Evolutionary conservation across 2,329 filamentous ascomycete species (phyloP), one percentile per base, ranked within the genome.

Genomic region (Aspergillus thermomutatus): DNA sequence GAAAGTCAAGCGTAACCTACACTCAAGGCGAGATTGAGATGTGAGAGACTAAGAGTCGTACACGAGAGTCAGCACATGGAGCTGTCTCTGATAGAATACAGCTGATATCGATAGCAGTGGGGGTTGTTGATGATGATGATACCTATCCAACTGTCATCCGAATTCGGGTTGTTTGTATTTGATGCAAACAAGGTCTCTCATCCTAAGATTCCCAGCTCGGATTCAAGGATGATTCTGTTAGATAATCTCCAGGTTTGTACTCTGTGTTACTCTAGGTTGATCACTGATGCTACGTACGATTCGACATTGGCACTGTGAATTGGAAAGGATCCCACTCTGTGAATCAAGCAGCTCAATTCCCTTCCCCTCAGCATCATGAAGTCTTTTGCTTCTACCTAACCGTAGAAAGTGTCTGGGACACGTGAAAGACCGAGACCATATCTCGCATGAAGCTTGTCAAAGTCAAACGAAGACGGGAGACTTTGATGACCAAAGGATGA

Each of bases 161-260:
- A 25, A 23, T 54, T 53, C 46, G 55, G 28, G 46, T 46, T 51
- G 65, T 66, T 67, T 67, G 65, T 62, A 59, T 19, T 1, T 0
- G 10, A 49, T 64, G 60, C 65, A 67, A 66, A 67, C 65, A 62
- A 25, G 11, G 26, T 21, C 25, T 31, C 17, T 14, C 25, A 21
- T 19, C 10, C 6, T 10, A 21, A 9, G 8, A 21, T 43, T 21
- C 28, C 9, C 1, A 7, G 7, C n/a, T 41, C 6, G 3, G 40
- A 10, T 41, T 21, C 40, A 43, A 19, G 8, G 9, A 43, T 17
- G 10, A 25, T 21, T 43, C n/a, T 21, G 31, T 6, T 17, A 34
- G 31, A 17, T 17, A 34, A 17, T 17, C 14, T 37, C 31, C 14
- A 37, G 31, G 7, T n/a, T 6, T 14, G 27, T 31, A 17, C 4